Percentiles rank a stretch among this genome's conserved stretches.
Conservation (phyloP, 208 protist species). For the Acanthamoeba rhysodes region DNA sequence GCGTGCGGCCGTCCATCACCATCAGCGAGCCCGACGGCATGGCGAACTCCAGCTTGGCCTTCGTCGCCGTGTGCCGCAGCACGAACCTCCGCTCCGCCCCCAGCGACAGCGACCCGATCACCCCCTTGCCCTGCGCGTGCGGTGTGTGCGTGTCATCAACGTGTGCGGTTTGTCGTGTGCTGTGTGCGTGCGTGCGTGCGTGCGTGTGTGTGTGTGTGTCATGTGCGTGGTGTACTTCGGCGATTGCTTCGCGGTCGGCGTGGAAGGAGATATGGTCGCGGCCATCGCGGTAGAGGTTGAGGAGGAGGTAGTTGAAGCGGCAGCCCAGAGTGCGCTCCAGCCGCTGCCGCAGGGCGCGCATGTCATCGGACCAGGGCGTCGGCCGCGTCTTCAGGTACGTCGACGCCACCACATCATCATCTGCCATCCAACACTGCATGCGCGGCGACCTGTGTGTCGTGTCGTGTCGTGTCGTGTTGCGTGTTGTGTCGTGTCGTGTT, state of each 20-base stretch:
- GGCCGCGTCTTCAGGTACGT: background rate
- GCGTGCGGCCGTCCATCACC: constrained; percentile 60
- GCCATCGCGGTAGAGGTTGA: constrained; percentile 57
- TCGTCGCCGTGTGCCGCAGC: background rate
- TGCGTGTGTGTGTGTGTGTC: too few species aligned
- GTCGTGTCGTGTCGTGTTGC: too few species aligned
- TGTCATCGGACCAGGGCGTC: constrained; percentile 4
- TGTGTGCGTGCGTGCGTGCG: too few species aligned
- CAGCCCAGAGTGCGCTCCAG: background rate
- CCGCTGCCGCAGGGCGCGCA: background rate
- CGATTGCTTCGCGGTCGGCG: constrained; percentile 34
- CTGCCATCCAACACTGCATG: constrained; percentile 56
- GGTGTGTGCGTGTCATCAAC: too few species aligned
- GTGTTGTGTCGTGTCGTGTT: too few species aligned
- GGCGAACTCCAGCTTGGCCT: constrained; percentile 3
- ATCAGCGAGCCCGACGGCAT: constrained; percentile 40
- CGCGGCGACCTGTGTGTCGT: background rate
- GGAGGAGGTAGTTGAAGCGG: constrained; percentile 21
- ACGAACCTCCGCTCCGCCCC: constrained; percentile 17
- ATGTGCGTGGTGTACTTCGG: background rate
- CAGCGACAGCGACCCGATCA: constrained; percentile 50
- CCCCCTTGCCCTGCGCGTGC: constrained; percentile 3
- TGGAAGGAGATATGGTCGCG: constrained; percentile 32
- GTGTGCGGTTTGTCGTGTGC: too few species aligned
- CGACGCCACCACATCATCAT: background rate